Evolutionary conservation across 768 basidiomycete genomes (phyloP).

Genomic region (Leccinum imitatum): DNA sequence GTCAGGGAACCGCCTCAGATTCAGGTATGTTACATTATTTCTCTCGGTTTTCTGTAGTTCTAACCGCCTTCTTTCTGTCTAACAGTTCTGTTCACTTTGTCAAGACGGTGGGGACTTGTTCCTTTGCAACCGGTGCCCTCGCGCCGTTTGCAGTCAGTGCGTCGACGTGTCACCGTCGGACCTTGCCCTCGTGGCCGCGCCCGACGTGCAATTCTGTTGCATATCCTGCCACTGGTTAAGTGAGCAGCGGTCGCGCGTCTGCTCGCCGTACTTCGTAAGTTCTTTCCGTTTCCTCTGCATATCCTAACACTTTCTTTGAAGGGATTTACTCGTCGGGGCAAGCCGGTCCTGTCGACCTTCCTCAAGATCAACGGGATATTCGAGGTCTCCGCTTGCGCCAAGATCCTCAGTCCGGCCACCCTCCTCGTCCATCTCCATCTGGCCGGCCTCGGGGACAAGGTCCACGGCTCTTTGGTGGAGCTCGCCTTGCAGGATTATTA

Average conservation of each 20-base stretch:
- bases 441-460: background rate
- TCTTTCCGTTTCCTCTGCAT: too few species aligned
- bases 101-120: background rate
- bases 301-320: background rate
- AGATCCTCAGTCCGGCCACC: background rate
- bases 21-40: too few species aligned
- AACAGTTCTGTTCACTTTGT: background rate
- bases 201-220: background rate
- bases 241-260: background rate
- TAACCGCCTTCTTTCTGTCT: background rate
- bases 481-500: background rate
- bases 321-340: background rate
- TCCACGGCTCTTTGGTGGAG: background rate
- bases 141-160: background rate
- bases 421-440: background rate
- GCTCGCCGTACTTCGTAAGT: background rate
- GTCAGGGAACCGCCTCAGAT: too few species aligned
- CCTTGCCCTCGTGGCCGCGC: background rate
- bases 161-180: background rate
- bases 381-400: background rate
- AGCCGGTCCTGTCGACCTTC: background rate
- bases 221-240: background rate
- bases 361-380: background rate
- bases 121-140: background rate
- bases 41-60: too few species aligned